Evolutionary conservation across 139 green algal genomes (phyloP).

Genomic region (Tetradesmus lagerheimii): DNA sequence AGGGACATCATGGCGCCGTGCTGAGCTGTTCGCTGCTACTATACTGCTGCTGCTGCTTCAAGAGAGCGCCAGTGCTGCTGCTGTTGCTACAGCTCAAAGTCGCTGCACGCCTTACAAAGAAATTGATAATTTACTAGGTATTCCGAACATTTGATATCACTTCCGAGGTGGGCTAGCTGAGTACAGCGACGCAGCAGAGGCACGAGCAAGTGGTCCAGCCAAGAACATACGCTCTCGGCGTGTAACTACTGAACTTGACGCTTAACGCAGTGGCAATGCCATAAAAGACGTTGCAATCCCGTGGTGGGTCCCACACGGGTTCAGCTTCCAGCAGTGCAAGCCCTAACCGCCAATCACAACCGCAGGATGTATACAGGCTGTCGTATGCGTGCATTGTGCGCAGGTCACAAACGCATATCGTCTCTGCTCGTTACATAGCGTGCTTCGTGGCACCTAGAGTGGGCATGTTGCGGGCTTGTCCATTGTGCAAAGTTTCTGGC

Average conservation of each 20-base stretch:
- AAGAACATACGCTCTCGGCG: not conserved
- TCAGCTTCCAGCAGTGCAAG: not conserved
- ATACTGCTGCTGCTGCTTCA: not conserved
- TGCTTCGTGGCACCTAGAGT: too few relatives aligned
- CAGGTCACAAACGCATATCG: not conserved
- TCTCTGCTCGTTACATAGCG: too few relatives aligned
- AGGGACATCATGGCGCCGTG: slow-evolving; percentile 1
- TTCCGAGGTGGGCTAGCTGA: not conserved
- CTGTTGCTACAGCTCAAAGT: not conserved
- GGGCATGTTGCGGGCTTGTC: too few relatives aligned
- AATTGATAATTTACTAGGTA: too few relatives aligned
- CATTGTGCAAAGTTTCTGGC: too few relatives aligned
- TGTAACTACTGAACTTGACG: not conserved
- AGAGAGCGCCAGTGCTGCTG: not conserved
- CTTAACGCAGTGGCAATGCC: too few relatives aligned
- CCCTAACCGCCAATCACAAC: not conserved
- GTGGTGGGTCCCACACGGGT: not conserved
- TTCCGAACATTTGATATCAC: not conserved
- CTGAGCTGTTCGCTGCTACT: not conserved
- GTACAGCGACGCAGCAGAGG: not conserved
- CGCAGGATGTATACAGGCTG: too few relatives aligned
- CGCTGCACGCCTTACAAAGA: too few relatives aligned
- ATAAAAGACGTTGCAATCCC: too few relatives aligned
- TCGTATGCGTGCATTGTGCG: not conserved
- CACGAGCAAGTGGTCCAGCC: not conserved